Conservation (phyloP, 2,329 filamentous ascomycete species). For the Aspergillus fructus region DNA sequence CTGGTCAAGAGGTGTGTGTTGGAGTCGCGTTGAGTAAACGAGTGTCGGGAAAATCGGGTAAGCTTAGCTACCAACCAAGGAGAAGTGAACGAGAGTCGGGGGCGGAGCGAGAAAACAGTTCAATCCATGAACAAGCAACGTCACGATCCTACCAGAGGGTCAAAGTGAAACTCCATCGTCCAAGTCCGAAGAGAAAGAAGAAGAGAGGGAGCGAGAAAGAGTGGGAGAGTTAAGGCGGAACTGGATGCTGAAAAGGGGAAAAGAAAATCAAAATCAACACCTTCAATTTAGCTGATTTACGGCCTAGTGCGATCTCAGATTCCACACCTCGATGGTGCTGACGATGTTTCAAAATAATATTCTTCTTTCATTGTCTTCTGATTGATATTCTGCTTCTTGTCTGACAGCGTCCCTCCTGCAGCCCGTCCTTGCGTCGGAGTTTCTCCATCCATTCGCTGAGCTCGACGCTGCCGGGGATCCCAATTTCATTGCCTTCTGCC, state of each 20-base stretch:
- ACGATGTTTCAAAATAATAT: constrained; percentile 12
- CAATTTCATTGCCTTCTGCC: constrained; percentile 1
- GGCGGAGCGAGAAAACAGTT: constrained; percentile 7
- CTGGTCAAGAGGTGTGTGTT: constrained; percentile 5
- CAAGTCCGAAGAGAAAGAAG: constrained; percentile 6
- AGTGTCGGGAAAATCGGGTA: constrained; percentile 13
- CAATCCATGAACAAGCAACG: constrained; percentile 21
- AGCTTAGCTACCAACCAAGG: constrained; percentile 11
- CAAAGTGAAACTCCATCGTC: constrained; percentile 22
- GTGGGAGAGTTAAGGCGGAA: constrained; percentile 19
- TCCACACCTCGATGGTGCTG: constrained; percentile 1
- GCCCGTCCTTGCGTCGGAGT: constrained; percentile 5
- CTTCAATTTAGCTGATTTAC: neutral
- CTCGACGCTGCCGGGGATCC: neutral
- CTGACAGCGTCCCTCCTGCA: constrained; percentile 4
- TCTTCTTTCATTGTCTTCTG: neutral
- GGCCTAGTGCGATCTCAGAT: constrained; percentile 13
- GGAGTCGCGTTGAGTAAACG: constrained; percentile 11
- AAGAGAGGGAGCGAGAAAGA: constrained; percentile 17
- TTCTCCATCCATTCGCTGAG: constrained; percentile 5
- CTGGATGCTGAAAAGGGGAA: constrained; percentile 12
- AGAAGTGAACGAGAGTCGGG: constrained; percentile 17
- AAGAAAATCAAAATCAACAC: neutral
- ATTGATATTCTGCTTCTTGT: neutral
- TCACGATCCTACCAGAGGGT: constrained; percentile 31